A percentile compares a stretch with the other conserved stretches of the same genome.
phyloP scores from a whole-genome alignment of 306 rosid species.

The Vicia faba region DNA sequence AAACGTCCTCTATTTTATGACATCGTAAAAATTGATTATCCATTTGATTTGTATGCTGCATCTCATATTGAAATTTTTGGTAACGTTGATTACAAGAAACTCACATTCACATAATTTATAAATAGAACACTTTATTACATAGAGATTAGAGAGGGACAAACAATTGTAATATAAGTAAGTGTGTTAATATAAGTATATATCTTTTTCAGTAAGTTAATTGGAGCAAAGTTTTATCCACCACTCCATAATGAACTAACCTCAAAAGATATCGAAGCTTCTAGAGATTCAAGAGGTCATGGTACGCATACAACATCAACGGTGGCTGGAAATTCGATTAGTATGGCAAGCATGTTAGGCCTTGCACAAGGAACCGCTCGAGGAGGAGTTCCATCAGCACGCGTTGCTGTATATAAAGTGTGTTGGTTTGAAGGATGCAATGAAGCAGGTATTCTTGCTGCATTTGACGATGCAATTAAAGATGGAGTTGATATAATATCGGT shows the following conservation, averaged over 20 bases:
- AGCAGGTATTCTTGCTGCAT: conserved; percentile 44
- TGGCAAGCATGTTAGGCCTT: neutral
- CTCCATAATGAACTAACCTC: neutral
- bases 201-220: neutral
- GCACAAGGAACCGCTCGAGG: conserved; percentile 1
- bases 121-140: too few relatives aligned
- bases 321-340: neutral
- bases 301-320: neutral
- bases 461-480: conserved; percentile 61
- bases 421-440: neutral
- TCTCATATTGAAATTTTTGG: too few relatives aligned
- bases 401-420: neutral
- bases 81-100: too few relatives aligned
- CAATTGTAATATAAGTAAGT: neutral
- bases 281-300: neutral
- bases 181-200: neutral
- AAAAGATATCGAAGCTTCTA: neutral
- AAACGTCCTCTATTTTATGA: neutral
- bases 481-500: conserved; percentile 57
- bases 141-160: neutral
- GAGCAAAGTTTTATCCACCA: neutral
- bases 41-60: too few relatives aligned
- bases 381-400: conserved; percentile 12
- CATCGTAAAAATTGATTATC: neutral
- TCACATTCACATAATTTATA: neutral